Conservation (phyloP, 352 stramenopile genomes). For the Pythium rishiriense region DNA sequence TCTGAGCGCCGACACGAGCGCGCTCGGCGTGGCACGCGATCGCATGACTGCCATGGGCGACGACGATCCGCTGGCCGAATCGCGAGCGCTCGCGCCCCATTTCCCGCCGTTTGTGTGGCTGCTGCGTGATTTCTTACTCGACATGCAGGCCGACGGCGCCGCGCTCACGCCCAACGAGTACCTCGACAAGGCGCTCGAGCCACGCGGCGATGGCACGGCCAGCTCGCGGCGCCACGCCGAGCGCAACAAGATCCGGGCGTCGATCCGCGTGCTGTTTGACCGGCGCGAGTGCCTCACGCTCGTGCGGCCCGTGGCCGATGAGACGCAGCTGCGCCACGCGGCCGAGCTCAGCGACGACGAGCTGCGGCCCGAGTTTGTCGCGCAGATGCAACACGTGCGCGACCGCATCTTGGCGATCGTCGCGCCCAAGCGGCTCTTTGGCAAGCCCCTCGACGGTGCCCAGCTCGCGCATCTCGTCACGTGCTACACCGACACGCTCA, state of each 20-base stretch:
- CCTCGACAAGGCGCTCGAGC: constrained; percentile 72
- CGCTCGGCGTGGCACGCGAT: constrained; percentile 6
- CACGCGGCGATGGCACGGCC: constrained; percentile 39
- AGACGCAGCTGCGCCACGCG: constrained; percentile 58
- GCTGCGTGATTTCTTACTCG: constrained; percentile 80
- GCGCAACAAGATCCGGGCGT: constrained; percentile 66
- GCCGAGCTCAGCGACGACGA: constrained; percentile 47
- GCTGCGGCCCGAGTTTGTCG: constrained; percentile 79
- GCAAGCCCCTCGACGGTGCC: constrained; percentile 59
- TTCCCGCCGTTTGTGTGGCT: constrained; percentile 86
- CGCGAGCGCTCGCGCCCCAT: constrained; percentile 58
- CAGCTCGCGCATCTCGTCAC: constrained; percentile 62
- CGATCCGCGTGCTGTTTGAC: constrained; percentile 70
- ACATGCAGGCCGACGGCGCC: constrained; percentile 68
- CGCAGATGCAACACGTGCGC: constrained; percentile 62
- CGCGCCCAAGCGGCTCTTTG: constrained; percentile 61
- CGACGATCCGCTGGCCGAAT: constrained; percentile 46
- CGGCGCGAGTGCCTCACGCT: constrained; percentile 78
- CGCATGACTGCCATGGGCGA: constrained; percentile 11
- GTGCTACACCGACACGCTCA: constrained; percentile 81
- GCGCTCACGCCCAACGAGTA: constrained; percentile 70
- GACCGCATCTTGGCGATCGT: constrained; percentile 51
- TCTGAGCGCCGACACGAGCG: constrained; percentile 43
- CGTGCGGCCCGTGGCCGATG: constrained; percentile 72
- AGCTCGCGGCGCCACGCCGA: constrained; percentile 53